Conservation (phyloP, 2,329 filamentous ascomycete genomes). For the Simplicillium aogashimaense region DNA sequence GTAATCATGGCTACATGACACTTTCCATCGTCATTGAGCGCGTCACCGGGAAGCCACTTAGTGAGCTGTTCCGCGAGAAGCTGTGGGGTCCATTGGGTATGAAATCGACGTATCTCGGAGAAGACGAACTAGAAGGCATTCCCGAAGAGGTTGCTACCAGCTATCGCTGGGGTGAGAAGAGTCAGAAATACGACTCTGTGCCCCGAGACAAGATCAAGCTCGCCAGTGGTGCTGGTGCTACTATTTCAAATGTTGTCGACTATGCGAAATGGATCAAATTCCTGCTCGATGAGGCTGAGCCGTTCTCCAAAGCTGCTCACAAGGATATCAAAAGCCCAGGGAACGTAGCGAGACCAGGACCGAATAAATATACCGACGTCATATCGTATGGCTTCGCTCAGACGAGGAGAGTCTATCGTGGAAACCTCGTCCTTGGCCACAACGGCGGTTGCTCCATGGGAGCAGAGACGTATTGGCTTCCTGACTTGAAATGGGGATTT, state of each 20-base stretch:
- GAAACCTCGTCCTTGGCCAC: slow-evolving; percentile 8
- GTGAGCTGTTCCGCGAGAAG: slow-evolving; percentile 21
- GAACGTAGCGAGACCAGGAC: background rate
- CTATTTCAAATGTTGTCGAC: slow-evolving; percentile 33
- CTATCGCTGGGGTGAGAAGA: slow-evolving; percentile 3
- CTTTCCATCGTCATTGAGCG: slow-evolving; percentile 27
- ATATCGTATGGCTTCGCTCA: slow-evolving; percentile 6
- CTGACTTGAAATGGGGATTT: slow-evolving; percentile 8
- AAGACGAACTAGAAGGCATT: slow-evolving; percentile 6
- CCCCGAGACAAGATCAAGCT: slow-evolving; percentile 12
- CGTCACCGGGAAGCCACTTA: slow-evolving; percentile 19
- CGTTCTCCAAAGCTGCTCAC: background rate
- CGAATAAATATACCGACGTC: slow-evolving; percentile 2
- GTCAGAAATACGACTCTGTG: slow-evolving; percentile 9
- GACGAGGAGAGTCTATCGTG: background rate
- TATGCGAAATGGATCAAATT: slow-evolving; percentile 35
- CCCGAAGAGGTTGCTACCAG: slow-evolving; percentile 17
- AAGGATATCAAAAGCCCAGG: background rate
- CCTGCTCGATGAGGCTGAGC: slow-evolving; percentile 19
- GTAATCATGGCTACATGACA: slow-evolving; percentile 33
- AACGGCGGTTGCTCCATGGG: slow-evolving; percentile 5
- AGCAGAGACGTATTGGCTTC: slow-evolving; percentile 10
- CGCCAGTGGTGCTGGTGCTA: slow-evolving; percentile 21
- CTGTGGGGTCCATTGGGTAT: slow-evolving; percentile 31
- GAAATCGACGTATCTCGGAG: slow-evolving; percentile 20